Percentiles rank a stretch among this genome's conserved stretches.
Conservation (phyloP, 2,329 filamentous ascomycete species). For the Pleoardoris graminearum region DNA sequence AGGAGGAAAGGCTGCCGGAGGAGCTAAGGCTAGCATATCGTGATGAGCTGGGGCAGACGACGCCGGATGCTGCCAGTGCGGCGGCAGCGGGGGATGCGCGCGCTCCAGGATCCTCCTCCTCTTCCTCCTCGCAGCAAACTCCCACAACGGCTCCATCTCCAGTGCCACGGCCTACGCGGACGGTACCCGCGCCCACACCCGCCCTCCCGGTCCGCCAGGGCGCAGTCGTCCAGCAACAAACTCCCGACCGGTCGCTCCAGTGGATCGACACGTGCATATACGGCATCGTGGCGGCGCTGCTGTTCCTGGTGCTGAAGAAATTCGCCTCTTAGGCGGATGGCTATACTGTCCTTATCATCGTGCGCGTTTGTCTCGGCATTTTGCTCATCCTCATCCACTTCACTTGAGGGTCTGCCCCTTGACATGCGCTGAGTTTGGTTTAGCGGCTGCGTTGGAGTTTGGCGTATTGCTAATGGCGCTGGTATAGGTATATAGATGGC, state of each 20-base stretch:
- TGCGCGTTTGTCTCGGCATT: background rate
- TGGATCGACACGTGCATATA: slow-evolving; percentile 85
- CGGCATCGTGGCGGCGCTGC: slow-evolving; percentile 68
- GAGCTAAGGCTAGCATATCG: slow-evolving; percentile 69
- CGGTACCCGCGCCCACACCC: slow-evolving; percentile 11
- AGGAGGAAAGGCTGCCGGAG: slow-evolving; percentile 55
- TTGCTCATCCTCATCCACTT: background rate
- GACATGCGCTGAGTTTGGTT: background rate
- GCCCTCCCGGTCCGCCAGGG: background rate
- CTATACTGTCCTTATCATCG: background rate
- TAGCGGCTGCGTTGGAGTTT: slow-evolving; percentile 2
- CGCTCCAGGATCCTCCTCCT: background rate
- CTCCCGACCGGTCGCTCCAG: slow-evolving; percentile 60
- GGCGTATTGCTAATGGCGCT: background rate
- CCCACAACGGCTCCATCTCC: background rate
- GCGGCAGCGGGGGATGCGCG: background rate
- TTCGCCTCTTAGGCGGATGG: slow-evolving; percentile 26
- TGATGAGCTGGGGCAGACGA: slow-evolving; percentile 65
- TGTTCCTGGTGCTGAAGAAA: slow-evolving; percentile 67
- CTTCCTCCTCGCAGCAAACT: background rate
- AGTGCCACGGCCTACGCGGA: slow-evolving; percentile 19
- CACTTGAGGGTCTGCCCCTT: too few species aligned
- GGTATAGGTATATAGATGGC: too few species aligned
- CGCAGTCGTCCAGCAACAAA: slow-evolving; percentile 24
- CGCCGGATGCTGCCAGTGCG: background rate